Evolutionary conservation across 2,329 filamentous ascomycete genomes (phyloP).

Genomic region (Diaporthe sp.): DNA sequence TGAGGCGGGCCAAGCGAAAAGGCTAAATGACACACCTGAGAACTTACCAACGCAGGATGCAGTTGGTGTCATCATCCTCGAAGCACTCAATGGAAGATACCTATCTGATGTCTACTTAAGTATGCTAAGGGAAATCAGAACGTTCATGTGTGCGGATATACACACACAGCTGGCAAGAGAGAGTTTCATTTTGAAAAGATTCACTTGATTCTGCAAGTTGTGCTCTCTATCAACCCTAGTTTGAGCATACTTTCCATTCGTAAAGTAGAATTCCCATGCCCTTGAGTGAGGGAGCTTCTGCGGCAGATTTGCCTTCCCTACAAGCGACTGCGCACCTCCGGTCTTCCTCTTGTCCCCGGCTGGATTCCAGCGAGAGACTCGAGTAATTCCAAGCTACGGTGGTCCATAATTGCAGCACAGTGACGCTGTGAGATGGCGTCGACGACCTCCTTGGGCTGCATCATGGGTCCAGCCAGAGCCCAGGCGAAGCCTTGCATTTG

Average conservation of each 20-base stretch:
- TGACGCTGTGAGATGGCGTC: conserved; percentile 51
- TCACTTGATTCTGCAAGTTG: background rate
- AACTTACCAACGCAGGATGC: background rate
- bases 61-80: background rate
- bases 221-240: background rate
- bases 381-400: conserved; percentile 50
- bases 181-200: background rate
- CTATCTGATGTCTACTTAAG: no score
- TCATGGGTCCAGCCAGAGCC: conserved; percentile 51
- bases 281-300: background rate
- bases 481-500: conserved; percentile 52
- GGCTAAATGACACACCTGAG: background rate
- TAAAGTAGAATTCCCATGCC: no score
- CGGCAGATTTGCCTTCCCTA: background rate
- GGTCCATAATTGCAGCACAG: conserved; percentile 51
- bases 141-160: background rate
- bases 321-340: conserved; percentile 15
- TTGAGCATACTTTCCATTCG: background rate
- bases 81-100: background rate
- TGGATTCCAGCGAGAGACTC: conserved; percentile 40
- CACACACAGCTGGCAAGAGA: background rate
- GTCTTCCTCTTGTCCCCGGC: background rate
- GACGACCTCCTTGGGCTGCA: conserved; percentile 52
- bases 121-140: no score
- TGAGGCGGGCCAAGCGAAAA: background rate